Evolutionary conservation across 2,329 filamentous ascomycete species (phyloP).

Genomic region (Penicillium sclerotiorum): DNA sequence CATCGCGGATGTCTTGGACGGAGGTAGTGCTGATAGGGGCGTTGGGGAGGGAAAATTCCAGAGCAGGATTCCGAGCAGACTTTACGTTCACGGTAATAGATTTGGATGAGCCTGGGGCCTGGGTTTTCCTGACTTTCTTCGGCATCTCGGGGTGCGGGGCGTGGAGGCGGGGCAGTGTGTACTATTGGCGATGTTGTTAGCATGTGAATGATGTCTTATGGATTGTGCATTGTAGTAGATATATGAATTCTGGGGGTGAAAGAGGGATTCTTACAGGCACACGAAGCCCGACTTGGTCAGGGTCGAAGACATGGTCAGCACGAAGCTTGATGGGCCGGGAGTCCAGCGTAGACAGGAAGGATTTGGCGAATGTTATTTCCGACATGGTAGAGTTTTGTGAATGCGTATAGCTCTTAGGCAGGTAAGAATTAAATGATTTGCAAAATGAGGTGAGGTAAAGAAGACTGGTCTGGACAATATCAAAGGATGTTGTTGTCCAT

Average conservation of each 20-base stretch:
- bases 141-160: constrained; percentile 47
- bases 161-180: constrained; percentile 51
- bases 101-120: constrained; percentile 43
- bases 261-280: constrained; percentile 64
- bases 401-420: not conserved
- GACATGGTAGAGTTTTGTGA: constrained; percentile 59
- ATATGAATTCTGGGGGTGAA: not conserved
- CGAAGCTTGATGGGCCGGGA: constrained; percentile 77
- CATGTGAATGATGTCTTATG: too few species aligned
- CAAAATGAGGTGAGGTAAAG: not conserved
- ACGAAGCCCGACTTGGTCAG: constrained; percentile 73
- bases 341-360: constrained; percentile 80
- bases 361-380: constrained; percentile 82
- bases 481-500: not conserved
- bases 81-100: constrained; percentile 40
- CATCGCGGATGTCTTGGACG: constrained; percentile 75
- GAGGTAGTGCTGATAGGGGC: constrained; percentile 69
- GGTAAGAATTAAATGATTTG: not conserved
- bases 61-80: constrained; percentile 71
- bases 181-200: constrained; percentile 33
- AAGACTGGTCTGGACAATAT: not conserved
- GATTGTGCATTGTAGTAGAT: too few species aligned
- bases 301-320: constrained; percentile 88
- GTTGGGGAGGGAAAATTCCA: constrained; percentile 66
- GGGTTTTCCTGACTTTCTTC: constrained; percentile 39